Conservation (phyloP, 345 rosid genomes). For the Gossypium ekmanianum region DNA sequence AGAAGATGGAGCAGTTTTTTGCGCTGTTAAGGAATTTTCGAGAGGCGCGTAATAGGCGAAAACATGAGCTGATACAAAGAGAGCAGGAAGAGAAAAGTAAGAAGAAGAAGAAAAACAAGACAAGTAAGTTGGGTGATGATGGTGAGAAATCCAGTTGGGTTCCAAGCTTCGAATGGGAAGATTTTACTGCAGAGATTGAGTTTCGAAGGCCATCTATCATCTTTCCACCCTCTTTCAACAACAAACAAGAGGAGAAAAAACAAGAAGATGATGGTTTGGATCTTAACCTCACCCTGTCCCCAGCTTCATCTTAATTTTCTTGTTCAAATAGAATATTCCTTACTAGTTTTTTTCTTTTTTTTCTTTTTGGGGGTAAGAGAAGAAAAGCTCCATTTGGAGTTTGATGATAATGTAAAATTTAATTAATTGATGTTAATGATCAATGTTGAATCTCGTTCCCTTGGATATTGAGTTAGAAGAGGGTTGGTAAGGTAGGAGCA, state of each 20-base stretch:
- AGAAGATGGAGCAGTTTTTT: conserved; percentile 26
- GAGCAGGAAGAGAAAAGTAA: background rate
- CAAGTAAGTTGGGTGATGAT: background rate
- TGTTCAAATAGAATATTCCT: background rate
- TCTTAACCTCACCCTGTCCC: conserved; percentile 13
- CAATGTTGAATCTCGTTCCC: background rate
- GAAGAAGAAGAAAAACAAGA: background rate
- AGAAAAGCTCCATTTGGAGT: background rate
- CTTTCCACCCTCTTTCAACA: conserved; percentile 6
- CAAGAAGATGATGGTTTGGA: conserved; percentile 14
- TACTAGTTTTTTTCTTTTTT: background rate
- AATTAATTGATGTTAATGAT: background rate
- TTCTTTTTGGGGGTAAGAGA: background rate
- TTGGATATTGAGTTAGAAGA: background rate
- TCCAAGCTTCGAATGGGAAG: conserved; percentile 12
- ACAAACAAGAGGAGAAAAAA: background rate
- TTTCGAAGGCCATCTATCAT: conserved; percentile 11
- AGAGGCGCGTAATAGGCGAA: conserved; percentile 11
- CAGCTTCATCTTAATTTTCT: background rate
- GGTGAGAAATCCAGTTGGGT: conserved; percentile 16
- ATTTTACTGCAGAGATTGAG: conserved; percentile 12
- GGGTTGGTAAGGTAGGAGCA: too few species aligned
- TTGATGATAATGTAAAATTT: background rate
- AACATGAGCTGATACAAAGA: conserved; percentile 8
- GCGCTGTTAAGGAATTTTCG: conserved; percentile 11